phyloP scores from a whole-genome alignment of 164 flowering plant genomes.

The Liriodendron chinense region DNA sequence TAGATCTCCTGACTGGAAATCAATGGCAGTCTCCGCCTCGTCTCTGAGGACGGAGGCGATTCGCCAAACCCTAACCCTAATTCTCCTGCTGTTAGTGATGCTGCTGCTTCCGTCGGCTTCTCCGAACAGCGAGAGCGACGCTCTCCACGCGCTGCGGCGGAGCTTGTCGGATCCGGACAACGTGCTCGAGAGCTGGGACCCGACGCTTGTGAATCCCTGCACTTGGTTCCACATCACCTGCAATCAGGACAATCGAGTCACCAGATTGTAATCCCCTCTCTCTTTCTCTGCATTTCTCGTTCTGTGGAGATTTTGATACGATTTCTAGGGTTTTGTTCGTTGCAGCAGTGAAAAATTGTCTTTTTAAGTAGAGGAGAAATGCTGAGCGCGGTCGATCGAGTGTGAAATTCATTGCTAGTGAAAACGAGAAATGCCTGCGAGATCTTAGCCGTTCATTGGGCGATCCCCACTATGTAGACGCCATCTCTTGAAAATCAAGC shows the following conservation, averaged over 20 bases:
- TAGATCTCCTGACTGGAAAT: neutral
- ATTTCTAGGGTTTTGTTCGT: too few species aligned
- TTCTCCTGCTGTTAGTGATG: constrained; percentile 6
- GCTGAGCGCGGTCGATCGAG: too few species aligned
- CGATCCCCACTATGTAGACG: too few species aligned
- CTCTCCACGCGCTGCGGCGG: constrained; percentile 57
- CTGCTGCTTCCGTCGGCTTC: constrained; percentile 8
- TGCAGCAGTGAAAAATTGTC: too few species aligned
- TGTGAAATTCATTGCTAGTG: too few species aligned
- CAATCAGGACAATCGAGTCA: constrained; percentile 74
- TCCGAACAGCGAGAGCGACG: constrained; percentile 74
- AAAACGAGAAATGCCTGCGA: too few species aligned
- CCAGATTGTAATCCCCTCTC: constrained; percentile 53
- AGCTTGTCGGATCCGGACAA: constrained; percentile 78
- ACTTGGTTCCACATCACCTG: constrained; percentile 95
- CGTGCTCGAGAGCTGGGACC: constrained; percentile 94
- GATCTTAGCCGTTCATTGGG: too few species aligned
- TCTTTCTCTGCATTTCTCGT: neutral
- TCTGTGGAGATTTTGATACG: neutral
- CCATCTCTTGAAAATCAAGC: too few species aligned
- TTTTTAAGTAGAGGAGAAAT: too few species aligned
- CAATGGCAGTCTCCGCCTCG: constrained; percentile 13
- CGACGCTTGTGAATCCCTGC: constrained; percentile 79
- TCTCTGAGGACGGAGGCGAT: constrained; percentile 4
- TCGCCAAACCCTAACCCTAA: constrained; percentile 17